Base-by-base conservation (phyloP, 371 early-diverging fungal genomes). In the Dichotomocladium elegans region DNA sequence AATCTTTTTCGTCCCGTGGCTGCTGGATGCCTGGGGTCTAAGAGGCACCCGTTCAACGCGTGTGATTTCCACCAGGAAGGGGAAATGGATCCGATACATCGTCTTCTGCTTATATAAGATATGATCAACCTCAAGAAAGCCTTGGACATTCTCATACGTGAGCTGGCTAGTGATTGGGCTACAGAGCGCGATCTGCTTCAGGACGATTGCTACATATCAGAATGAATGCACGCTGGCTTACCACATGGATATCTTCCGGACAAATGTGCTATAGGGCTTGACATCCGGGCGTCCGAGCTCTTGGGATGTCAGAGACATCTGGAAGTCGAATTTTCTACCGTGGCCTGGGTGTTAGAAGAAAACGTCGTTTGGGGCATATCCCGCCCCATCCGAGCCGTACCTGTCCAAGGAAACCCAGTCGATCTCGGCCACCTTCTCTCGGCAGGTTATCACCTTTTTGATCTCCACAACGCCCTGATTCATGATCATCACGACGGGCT, bases 231-330 rank as follows among this genome's bases (percentile, higher is more conserved):
- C 9, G 5, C 6, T 22, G 11, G 35, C 33, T 54, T 74, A 74
- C 75, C 72, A 60, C 8, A 77, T 58, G 15, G 76, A 65, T 1
- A 68, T 41, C 35, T 67, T 66, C 37, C 75, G 70, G n/a, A 65
- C 63, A 47, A 80, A 80, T 0, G 77, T 66, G 3, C 51, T 66
- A 30, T 66, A 77, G 0, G 80, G 80, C 26, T 72, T 73, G 4
- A 72, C 72, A 40, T 77, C 70, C n/a, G 40, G 24, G 5, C 76
- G 50, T 6, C 68, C 30, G 9, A 57, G 35, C 17, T 65, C 59
- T 33, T 64, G 51, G 0, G 66, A 45, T 1, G 59, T 47, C 9
- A 80, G 24, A 4, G 52, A 55, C 17, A 77, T 31, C 15, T 70
- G 60, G 29, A 77, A 80, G 24, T 80, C 80, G 22, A 61, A 53